A percentile compares a stretch with the other conserved stretches of the same genome.
These are phyloP conservation scores for Populus hybrid DNA, from an alignment of 441 rosid genomes.

Conservation along the genomic window DNA sequence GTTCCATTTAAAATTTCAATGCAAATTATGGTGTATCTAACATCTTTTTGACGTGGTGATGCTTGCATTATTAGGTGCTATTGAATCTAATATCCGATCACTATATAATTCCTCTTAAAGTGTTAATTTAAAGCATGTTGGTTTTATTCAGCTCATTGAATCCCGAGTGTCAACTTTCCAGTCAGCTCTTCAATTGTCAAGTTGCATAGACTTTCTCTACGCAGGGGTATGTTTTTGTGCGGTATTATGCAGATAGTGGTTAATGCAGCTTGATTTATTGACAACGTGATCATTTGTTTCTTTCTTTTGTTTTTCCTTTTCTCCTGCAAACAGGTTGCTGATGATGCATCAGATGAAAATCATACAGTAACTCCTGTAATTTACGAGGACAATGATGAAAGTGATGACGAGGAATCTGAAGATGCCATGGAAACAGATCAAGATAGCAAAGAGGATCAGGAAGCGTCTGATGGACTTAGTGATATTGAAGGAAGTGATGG, in stretches of 20 bases:
- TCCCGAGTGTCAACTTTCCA: conserved; percentile 66
- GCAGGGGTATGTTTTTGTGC: conserved; percentile 33
- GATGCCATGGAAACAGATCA: conserved; percentile 65
- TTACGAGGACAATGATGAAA: conserved; percentile 61
- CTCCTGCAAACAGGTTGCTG: conserved; percentile 36
- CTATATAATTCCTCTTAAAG: no score
- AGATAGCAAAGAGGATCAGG: conserved; percentile 28
- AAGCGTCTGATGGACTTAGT: conserved; percentile 33
- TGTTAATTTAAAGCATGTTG: background rate
- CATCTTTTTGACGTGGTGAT: no score
- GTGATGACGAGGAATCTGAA: conserved; percentile 50
- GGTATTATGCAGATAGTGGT: no score
- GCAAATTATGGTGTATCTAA: no score
- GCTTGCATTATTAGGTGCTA: no score
- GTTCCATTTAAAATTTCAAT: no score
- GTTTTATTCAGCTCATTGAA: conserved; percentile 63
- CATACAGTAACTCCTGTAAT: conserved; percentile 46
- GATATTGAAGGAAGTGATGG: conserved; percentile 52
- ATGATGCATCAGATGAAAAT: conserved; percentile 53
- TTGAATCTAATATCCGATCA: no score
- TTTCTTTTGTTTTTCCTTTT: background rate
- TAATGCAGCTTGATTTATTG: no score
- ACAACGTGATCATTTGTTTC: no score
- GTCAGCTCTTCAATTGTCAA: conserved; percentile 70
- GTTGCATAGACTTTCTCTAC: conserved; percentile 53